Evolutionary conservation across 164 flowering plant species (phyloP).

Genomic region (Pachysandra terminalis): DNA sequence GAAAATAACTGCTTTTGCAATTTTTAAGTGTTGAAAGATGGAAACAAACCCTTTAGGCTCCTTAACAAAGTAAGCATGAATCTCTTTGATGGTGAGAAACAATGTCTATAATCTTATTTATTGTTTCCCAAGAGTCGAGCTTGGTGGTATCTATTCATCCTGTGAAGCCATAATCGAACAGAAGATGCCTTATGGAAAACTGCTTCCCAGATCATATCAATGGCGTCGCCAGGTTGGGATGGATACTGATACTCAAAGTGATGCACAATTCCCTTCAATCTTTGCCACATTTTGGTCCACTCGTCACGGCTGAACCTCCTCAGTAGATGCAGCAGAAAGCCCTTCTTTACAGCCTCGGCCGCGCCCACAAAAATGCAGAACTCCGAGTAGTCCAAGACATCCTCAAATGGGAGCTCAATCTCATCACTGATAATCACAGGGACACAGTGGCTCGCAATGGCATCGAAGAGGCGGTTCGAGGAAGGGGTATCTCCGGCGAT

Average conservation of each 20-base stretch:
- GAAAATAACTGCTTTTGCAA: no score
- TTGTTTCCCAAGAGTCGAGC: slow-evolving; percentile 15
- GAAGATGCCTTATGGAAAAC: slow-evolving; percentile 35
- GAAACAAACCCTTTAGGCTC: no score
- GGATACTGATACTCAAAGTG: slow-evolving; percentile 61
- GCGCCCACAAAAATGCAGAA: slow-evolving; percentile 48
- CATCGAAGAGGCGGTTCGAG: slow-evolving; percentile 69
- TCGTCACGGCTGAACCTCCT: slow-evolving; percentile 33
- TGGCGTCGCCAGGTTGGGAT: slow-evolving; percentile 56
- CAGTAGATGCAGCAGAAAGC: slow-evolving; percentile 43
- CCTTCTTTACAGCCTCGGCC: slow-evolving; percentile 44
- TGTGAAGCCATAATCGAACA: slow-evolving; percentile 18
- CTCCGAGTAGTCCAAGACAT: slow-evolving; percentile 52
- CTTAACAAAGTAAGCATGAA: background rate
- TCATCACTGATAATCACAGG: slow-evolving; percentile 73
- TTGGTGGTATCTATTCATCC: slow-evolving; percentile 35
- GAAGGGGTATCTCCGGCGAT: slow-evolving; percentile 83
- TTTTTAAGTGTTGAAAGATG: no score
- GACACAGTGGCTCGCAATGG: slow-evolving; percentile 66
- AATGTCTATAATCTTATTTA: background rate
- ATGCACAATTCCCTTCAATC: slow-evolving; percentile 37
- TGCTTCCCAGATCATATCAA: slow-evolving; percentile 69
- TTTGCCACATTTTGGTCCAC: slow-evolving; percentile 67
- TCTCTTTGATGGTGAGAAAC: background rate
- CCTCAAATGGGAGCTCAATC: slow-evolving; percentile 70